Percentiles rank a stretch among this genome's conserved stretches.
These are phyloP conservation scores for Lactifluus rugatus DNA, from an alignment of 768 basidiomycete genomes.

Conservation along the genomic window DNA sequence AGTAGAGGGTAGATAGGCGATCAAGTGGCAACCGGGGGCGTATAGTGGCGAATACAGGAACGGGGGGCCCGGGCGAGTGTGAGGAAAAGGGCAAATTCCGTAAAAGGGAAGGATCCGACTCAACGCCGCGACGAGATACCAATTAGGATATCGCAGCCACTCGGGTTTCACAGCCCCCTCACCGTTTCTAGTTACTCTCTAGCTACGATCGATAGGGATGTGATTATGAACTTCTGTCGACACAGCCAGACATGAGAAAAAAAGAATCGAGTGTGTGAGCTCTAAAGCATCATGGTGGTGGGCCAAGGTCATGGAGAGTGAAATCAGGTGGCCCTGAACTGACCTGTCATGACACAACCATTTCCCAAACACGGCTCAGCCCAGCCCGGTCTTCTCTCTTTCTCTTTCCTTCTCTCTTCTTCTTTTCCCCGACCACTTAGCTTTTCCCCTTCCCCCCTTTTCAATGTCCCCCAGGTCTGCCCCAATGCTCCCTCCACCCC, in stretches of 20 bases:
- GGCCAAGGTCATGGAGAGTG: background rate
- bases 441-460: constrained; percentile 7
- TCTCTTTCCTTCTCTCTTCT: constrained; percentile 20
- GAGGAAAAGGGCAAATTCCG: constrained; percentile 13
- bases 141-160: constrained; percentile 13
- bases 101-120: constrained; percentile 24
- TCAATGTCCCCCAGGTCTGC: constrained; percentile 11
- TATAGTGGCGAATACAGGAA: constrained; percentile 23
- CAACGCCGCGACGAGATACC: constrained; percentile 23
- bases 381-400: constrained; percentile 17
- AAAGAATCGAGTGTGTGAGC: too few relatives aligned
- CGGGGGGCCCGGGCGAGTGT: constrained; percentile 11
- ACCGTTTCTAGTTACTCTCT: background rate
- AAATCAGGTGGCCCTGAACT: constrained; percentile 6
- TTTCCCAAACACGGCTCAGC: constrained; percentile 18
- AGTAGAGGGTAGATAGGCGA: constrained; percentile 7
- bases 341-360: constrained; percentile 15
- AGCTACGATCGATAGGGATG: constrained; percentile 5
- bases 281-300: too few relatives aligned
- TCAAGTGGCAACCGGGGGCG: constrained; percentile 19
- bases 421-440: constrained; percentile 19
- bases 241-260: too few relatives aligned
- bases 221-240: background rate
- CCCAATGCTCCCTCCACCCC: constrained; percentile 20
- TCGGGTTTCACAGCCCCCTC: constrained; percentile 11